Percentiles rank a stretch among this genome's conserved stretches.
Conservation (phyloP, 495 filamentous ascomycete genomes). For the Podospora didyma region DNA sequence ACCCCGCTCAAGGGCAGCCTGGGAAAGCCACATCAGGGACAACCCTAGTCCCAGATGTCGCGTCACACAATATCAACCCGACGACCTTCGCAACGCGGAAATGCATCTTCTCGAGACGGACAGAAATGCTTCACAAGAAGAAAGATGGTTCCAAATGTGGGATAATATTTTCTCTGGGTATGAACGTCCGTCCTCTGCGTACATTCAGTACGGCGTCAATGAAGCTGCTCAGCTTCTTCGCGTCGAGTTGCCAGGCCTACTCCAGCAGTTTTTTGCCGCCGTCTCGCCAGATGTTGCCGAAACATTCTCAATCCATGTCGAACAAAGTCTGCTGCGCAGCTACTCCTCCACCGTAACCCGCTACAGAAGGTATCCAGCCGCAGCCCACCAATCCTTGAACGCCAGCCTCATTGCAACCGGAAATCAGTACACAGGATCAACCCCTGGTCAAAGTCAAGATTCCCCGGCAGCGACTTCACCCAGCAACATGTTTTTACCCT, state of each 20-base stretch:
- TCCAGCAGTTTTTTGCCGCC: too few relatives aligned
- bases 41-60: not conserved
- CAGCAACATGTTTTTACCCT: not conserved
- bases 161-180: not conserved
- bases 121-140: not conserved
- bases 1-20: not conserved
- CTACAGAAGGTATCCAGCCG: too few relatives aligned
- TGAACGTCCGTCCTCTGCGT: not conserved
- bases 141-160: not conserved
- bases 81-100: not conserved
- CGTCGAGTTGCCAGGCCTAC: not conserved
- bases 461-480: not conserved
- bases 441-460: not conserved
- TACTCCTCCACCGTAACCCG: too few relatives aligned
- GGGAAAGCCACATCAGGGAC: not conserved
- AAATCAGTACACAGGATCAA: too few relatives aligned
- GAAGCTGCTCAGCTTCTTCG: not conserved
- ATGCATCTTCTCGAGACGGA: not conserved
- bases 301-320: too few relatives aligned
- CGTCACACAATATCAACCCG: not conserved
- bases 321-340: too few relatives aligned
- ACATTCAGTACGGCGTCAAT: not conserved
- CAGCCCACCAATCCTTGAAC: too few relatives aligned
- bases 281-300: too few relatives aligned
- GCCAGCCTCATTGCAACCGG: too few relatives aligned